phyloP scores from a whole-genome alignment of 805 yeast genomes.

The Candida maris region DNA sequence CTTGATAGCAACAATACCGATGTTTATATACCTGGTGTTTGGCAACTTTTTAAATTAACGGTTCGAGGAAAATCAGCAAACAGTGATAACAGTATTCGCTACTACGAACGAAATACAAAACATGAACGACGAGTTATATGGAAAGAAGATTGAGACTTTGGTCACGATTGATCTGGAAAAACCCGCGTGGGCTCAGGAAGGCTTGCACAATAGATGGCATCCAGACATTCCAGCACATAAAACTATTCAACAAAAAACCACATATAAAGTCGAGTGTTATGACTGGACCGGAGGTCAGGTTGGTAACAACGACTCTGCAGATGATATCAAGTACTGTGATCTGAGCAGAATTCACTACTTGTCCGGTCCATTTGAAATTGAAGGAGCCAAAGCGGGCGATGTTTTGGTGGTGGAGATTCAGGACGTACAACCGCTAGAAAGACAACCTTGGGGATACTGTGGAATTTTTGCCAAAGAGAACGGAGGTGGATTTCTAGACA shows the following conservation, averaged over 20 bases:
- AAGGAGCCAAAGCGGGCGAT: constrained; percentile 46
- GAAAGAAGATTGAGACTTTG: constrained; percentile 34
- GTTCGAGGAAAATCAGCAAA: neutral
- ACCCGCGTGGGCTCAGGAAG: constrained; percentile 45
- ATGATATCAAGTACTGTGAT: constrained; percentile 44
- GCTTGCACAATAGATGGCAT: constrained; percentile 52
- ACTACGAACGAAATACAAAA: neutral
- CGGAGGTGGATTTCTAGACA: constrained; percentile 50
- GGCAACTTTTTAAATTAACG: too few species aligned
- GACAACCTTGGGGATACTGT: constrained; percentile 53
- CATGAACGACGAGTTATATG: constrained; percentile 11
- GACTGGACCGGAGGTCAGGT: constrained; percentile 57
- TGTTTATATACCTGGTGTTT: too few species aligned
- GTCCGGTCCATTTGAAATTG: constrained; percentile 46
- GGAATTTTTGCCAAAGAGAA: constrained; percentile 46
- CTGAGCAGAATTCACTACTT: constrained; percentile 44
- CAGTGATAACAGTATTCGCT: neutral
- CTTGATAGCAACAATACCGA: too few species aligned
- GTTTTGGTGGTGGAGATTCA: constrained; percentile 46
- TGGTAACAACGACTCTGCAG: constrained; percentile 44
- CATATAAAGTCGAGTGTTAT: constrained; percentile 46
- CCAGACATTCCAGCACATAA: constrained; percentile 45
- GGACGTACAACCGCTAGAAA: constrained; percentile 49
- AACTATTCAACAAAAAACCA: constrained; percentile 39
- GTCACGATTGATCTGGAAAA: constrained; percentile 39